phyloP scores from a whole-genome alignment of 2,329 filamentous ascomycete genomes.

The Colletotrichum brevisporum region DNA sequence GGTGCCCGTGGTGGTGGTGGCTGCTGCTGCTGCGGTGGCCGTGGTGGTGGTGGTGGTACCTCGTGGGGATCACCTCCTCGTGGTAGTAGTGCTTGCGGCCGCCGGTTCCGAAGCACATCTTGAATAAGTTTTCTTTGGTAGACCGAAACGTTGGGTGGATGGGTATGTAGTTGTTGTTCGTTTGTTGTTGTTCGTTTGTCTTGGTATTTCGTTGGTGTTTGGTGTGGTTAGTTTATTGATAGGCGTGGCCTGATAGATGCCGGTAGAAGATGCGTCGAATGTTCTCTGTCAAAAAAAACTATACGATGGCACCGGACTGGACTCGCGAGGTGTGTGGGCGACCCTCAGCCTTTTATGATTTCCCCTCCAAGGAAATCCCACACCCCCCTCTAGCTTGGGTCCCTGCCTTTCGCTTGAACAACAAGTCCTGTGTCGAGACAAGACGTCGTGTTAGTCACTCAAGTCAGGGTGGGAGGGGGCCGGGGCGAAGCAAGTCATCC shows the following conservation, averaged over 20 bases:
- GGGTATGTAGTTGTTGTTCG: not conserved
- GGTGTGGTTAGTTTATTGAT: not conserved
- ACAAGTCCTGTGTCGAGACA: no score
- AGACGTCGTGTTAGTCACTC: constrained; percentile 5
- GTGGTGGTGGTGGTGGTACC: constrained; percentile 52
- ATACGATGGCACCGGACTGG: constrained; percentile 7
- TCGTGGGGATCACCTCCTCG: constrained; percentile 66
- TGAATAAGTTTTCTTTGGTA: constrained; percentile 41
- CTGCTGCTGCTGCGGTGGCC: constrained; percentile 42
- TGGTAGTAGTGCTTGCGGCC: constrained; percentile 68
- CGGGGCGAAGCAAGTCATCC: constrained; percentile 30
- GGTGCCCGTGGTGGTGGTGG: constrained; percentile 51
- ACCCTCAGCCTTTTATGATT: constrained; percentile 38
- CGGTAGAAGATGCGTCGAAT: constrained; percentile 27
- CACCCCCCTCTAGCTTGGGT: not conserved
- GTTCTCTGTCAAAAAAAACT: constrained; percentile 22
- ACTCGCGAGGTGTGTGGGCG: constrained; percentile 14
- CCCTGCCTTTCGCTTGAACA: not conserved
- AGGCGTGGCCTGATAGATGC: constrained; percentile 11
- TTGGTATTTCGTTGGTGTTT: not conserved
- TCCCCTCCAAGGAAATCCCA: not conserved
- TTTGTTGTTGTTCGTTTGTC: not conserved
- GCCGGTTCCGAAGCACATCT: constrained; percentile 64
- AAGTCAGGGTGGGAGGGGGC: constrained; percentile 27
- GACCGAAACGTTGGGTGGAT: no score